Conservation (phyloP, 345 rosid genomes). For the Alliaria petiolata region DNA sequence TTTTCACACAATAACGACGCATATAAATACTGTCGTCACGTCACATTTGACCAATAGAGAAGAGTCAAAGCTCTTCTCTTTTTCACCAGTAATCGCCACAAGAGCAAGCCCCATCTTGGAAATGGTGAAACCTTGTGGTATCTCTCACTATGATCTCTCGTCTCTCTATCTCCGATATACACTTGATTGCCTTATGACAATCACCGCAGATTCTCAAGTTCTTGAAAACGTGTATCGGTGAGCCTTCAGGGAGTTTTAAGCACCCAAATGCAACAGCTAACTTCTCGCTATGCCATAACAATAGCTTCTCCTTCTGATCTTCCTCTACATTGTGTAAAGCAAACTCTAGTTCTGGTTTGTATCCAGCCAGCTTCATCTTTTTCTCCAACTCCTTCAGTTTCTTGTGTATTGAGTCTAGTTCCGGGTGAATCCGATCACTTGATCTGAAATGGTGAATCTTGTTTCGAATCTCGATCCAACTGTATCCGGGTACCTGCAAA, state of each 20-base stretch:
- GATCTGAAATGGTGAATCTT: slow-evolving; percentile 59
- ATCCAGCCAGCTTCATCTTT: slow-evolving; percentile 79
- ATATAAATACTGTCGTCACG: slow-evolving; percentile 6
- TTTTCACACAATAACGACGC: neutral
- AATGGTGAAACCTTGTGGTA: slow-evolving; percentile 77
- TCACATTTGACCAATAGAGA: slow-evolving; percentile 16
- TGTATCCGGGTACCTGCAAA: slow-evolving; percentile 51
- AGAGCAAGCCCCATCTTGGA: slow-evolving; percentile 72
- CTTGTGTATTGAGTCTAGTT: slow-evolving; percentile 48
- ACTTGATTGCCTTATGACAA: slow-evolving; percentile 66
- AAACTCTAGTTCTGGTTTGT: slow-evolving; percentile 70
- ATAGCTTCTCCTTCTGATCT: slow-evolving; percentile 61
- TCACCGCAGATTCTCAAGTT: slow-evolving; percentile 87
- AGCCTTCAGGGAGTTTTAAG: slow-evolving; percentile 43
- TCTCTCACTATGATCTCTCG: slow-evolving; percentile 76
- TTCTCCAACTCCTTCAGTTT: slow-evolving; percentile 56
- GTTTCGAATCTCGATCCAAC: slow-evolving; percentile 61
- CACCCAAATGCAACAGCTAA: slow-evolving; percentile 77
- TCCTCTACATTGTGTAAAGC: slow-evolving; percentile 71
- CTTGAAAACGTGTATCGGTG: slow-evolving; percentile 66
- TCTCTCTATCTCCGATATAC: slow-evolving; percentile 60
- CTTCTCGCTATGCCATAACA: slow-evolving; percentile 82
- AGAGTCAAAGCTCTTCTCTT: slow-evolving; percentile 15
- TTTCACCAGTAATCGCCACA: slow-evolving; percentile 82
- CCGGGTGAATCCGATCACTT: slow-evolving; percentile 56